phyloP scores from a whole-genome alignment of 176 grass and related monocot genomes.

The Avena atlantica region DNA sequence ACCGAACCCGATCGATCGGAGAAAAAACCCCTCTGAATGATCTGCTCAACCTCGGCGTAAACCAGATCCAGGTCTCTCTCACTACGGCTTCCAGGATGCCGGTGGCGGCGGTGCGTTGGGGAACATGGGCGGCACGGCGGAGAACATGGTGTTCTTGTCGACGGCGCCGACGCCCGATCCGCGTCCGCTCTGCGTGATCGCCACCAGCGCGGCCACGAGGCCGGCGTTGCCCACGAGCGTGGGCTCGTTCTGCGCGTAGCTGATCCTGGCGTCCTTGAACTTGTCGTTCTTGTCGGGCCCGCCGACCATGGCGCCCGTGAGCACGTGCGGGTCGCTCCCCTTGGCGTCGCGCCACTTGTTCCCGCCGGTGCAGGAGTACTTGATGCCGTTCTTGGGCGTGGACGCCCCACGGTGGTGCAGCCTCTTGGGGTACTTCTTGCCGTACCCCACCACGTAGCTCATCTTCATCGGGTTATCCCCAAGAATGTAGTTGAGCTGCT shows the following conservation, averaged over 20 bases:
- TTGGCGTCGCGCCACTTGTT: constrained; percentile 74
- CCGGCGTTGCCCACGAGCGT: constrained; percentile 86
- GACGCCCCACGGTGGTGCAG: constrained; percentile 89
- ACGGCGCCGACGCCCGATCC: constrained; percentile 62
- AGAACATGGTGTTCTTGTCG: constrained; percentile 97
- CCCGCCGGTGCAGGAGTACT: constrained; percentile 85
- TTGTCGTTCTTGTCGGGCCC: constrained; percentile 75
- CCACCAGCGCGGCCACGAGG: constrained; percentile 77
- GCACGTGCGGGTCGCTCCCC: constrained; percentile 70
- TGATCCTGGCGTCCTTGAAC: constrained; percentile 64
- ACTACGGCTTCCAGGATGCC: constrained; percentile 75
- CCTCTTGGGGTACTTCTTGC: constrained; percentile 76
- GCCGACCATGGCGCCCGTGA: constrained; percentile 87
- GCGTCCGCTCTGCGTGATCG: constrained; percentile 66
- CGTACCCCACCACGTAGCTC: constrained; percentile 93
- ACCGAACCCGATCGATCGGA: background rate
- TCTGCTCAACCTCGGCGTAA: background rate
- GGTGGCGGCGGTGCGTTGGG: constrained; percentile 75
- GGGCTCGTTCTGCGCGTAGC: constrained; percentile 79
- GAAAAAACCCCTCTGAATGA: constrained; percentile 8
- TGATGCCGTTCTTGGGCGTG: constrained; percentile 74
- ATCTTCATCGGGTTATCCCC: constrained; percentile 89
- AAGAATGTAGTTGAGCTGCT: constrained; percentile 80
- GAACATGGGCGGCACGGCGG: constrained; percentile 86
- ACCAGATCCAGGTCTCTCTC: constrained; percentile 18